These are phyloP conservation scores for Gymnopilus dilepis DNA, from an alignment of 768 basidiomycete genomes.

Conservation along the genomic window DNA sequence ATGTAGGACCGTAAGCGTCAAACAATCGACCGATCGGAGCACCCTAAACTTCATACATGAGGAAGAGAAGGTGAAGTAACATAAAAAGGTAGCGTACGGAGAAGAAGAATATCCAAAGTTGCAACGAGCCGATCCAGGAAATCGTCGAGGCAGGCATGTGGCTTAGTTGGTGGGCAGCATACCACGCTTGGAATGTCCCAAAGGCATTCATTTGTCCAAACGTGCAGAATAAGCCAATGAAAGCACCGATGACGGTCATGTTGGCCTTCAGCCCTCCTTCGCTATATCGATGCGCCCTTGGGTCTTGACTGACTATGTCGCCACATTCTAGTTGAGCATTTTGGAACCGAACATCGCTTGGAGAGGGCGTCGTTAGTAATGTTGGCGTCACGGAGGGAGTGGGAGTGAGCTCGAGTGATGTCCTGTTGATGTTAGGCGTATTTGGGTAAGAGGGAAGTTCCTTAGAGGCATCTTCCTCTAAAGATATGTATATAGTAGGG, in stretches of 20 bases:
- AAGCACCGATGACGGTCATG: slow-evolving; percentile 67
- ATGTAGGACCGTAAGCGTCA: slow-evolving; percentile 62
- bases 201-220: slow-evolving; percentile 78
- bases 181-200: slow-evolving; percentile 75
- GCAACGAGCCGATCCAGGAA: slow-evolving; percentile 75
- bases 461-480: slow-evolving; percentile 21
- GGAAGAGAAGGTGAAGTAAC: background rate
- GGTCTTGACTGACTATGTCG: background rate
- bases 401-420: background rate
- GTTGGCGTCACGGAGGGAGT: background rate
- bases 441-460: slow-evolving; percentile 1
- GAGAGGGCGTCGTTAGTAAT: background rate
- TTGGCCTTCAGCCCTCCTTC: slow-evolving; percentile 41
- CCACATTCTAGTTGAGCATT: background rate
- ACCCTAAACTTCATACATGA: slow-evolving; percentile 48
- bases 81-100: slow-evolving; percentile 47
- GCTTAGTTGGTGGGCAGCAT: slow-evolving; percentile 61
- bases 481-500: slow-evolving; percentile 19
- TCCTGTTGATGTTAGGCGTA: background rate
- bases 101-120: slow-evolving; percentile 73
- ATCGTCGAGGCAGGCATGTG: slow-evolving; percentile 57
- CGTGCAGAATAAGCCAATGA: slow-evolving; percentile 68
- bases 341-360: background rate
- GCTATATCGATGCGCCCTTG: slow-evolving; percentile 19
- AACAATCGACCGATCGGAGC: slow-evolving; percentile 64